These are phyloP conservation scores for Agastache rugosa DNA, from an alignment of 257 asterid species.

Conservation along the genomic window DNA sequence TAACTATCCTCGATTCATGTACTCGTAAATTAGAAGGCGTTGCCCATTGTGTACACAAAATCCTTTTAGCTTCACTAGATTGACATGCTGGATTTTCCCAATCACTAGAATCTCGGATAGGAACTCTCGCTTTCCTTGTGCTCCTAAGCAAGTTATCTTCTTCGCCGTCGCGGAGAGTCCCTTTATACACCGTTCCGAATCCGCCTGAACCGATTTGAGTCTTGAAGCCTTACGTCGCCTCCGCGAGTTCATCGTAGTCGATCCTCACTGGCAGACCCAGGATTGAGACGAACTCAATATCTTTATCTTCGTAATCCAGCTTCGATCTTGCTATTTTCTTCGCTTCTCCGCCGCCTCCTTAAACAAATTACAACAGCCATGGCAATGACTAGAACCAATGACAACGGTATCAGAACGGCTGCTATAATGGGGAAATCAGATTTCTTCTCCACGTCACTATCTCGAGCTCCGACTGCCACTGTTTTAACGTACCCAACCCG, in stretches of 20 bases:
- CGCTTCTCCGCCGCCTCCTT: conserved; percentile 46
- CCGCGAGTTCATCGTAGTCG: conserved; percentile 52
- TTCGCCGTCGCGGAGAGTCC: conserved; percentile 44
- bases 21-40: neutral
- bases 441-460: conserved; percentile 16
- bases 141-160: conserved; percentile 14
- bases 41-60: conserved; percentile 17
- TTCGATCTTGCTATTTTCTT: conserved; percentile 26
- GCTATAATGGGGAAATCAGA: conserved; percentile 50
- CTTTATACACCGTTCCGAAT: conserved; percentile 45
- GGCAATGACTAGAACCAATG: conserved; percentile 45
- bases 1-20: conserved; percentile 17
- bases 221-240: conserved; percentile 63
- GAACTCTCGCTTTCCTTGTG: conserved; percentile 22
- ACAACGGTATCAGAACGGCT: conserved; percentile 55
- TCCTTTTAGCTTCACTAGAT: conserved; percentile 21
- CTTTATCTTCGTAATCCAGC: conserved; percentile 37
- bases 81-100: conserved; percentile 15
- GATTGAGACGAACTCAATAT: conserved; percentile 51
- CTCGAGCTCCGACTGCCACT: conserved; percentile 8
- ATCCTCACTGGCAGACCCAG: conserved; percentile 74
- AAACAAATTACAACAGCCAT: conserved; percentile 38
- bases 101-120: conserved; percentile 15
- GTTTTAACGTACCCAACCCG: conserved; percentile 63
- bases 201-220: conserved; percentile 40